phyloP scores from a whole-genome alignment of 208 protist genomes.

The Porcisia deanei region DNA sequence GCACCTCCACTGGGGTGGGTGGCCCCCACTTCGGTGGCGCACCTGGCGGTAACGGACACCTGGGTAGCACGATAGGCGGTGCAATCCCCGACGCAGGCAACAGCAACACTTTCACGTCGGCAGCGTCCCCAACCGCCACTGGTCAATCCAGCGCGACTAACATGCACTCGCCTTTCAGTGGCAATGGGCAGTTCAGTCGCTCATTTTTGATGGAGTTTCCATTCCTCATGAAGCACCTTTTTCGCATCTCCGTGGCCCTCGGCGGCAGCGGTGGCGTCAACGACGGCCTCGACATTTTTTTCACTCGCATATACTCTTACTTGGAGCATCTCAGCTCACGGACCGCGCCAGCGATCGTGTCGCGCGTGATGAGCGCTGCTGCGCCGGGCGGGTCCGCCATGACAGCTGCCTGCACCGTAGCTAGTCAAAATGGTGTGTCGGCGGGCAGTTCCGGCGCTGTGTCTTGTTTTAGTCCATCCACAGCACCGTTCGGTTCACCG shows the following conservation, averaged over 20 bases:
- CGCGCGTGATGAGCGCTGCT: conserved; percentile 29
- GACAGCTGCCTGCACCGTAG: background rate
- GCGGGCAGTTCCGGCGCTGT: background rate
- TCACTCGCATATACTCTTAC: conserved; percentile 63
- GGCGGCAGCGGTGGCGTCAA: conserved; percentile 50
- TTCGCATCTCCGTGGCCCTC: conserved; percentile 45
- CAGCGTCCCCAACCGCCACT: background rate
- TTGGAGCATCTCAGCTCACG: conserved; percentile 64
- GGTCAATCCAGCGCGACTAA: conserved; percentile 8
- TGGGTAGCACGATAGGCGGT: background rate
- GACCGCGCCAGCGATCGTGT: conserved; percentile 32
- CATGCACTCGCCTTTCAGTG: conserved; percentile 38
- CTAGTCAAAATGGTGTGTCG: background rate
- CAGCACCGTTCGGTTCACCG: conserved; percentile 2
- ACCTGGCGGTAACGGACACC: background rate
- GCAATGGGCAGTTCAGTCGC: conserved; percentile 70
- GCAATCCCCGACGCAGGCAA: background rate
- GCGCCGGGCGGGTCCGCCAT: background rate
- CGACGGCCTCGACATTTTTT: conserved; percentile 81
- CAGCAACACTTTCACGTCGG: background rate
- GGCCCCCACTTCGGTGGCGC: background rate
- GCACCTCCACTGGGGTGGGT: background rate
- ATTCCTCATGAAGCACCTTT: conserved; percentile 64
- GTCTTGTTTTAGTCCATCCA: background rate
- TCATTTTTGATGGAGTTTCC: conserved; percentile 80